A percentile compares a stretch with the other conserved stretches of the same genome.
Conservation (phyloP, 192 early-diverging fungal species). For the Diversispora epigaea region DNA sequence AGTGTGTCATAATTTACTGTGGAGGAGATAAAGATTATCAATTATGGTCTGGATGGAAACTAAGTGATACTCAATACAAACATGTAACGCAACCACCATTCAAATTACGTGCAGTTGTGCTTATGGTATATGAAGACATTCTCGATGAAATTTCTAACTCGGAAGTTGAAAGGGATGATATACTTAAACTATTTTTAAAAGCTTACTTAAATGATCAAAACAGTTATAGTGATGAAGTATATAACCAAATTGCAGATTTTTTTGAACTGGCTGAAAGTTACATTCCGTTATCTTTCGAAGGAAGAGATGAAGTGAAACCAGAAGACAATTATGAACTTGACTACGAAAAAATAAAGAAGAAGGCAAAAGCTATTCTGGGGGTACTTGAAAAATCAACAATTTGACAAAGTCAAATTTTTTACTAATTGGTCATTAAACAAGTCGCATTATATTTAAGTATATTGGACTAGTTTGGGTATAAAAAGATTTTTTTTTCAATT, state of each 20-base stretch:
- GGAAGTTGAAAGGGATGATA: slow-evolving; percentile 12
- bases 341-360: slow-evolving; percentile 18
- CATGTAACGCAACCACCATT: slow-evolving; percentile 9
- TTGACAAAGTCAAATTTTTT: slow-evolving; percentile 12
- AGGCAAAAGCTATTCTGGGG: slow-evolving; percentile 7
- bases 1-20: slow-evolving; percentile 24
- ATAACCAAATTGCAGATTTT: slow-evolving; percentile 18
- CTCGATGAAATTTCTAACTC: slow-evolving; percentile 9
- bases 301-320: slow-evolving; percentile 11
- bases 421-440: slow-evolving; percentile 3
- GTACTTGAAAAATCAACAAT: slow-evolving; percentile 10
- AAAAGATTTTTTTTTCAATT: too few relatives aligned
- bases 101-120: slow-evolving; percentile 11
- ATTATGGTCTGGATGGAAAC: slow-evolving; percentile 23
- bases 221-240: slow-evolving; percentile 17
- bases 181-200: slow-evolving; percentile 14
- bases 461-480: too few relatives aligned
- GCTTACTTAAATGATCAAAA: neutral
- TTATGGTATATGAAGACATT: slow-evolving; percentile 20
- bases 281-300: too few relatives aligned
- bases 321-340: slow-evolving; percentile 19
- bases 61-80: neutral
- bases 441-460: too few relatives aligned
- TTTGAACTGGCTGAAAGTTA: slow-evolving; percentile 7
- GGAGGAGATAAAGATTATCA: slow-evolving; percentile 23